phyloP scores from a whole-genome alignment of 2,329 filamentous ascomycete genomes.

The Aspergillus viridinutans region DNA sequence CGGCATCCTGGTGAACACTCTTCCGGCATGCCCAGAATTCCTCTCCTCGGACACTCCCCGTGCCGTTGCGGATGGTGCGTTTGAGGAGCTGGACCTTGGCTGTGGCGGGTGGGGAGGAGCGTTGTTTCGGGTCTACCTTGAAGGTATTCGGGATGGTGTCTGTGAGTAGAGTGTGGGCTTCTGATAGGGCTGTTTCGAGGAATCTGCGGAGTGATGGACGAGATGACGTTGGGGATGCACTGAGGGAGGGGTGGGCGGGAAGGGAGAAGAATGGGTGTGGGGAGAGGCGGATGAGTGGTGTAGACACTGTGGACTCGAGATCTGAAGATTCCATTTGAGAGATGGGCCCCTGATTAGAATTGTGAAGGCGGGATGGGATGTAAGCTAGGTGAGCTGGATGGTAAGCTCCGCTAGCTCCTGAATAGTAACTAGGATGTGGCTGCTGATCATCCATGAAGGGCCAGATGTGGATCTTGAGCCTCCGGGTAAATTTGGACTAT shows the following conservation, averaged over 20 bases:
- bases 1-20: constrained; percentile 31
- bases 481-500: neutral
- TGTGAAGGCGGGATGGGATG: neutral
- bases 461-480: neutral
- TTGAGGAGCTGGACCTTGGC: constrained; percentile 28
- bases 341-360: neutral
- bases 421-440: too few species aligned
- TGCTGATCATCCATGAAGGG: too few species aligned
- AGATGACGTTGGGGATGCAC: constrained; percentile 1
- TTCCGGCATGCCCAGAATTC: constrained; percentile 42
- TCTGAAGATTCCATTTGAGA: neutral
- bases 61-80: neutral
- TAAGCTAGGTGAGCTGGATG: too few species aligned
- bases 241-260: constrained; percentile 27
- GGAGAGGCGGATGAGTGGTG: constrained; percentile 20
- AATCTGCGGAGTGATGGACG: constrained; percentile 20
- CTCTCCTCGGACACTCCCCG: too few species aligned
- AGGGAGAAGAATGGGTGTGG: constrained; percentile 27
- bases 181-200: constrained; percentile 20
- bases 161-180: constrained; percentile 25
- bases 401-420: too few species aligned
- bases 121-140: constrained; percentile 22
- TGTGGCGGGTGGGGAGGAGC: constrained; percentile 24
- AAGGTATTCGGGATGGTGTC: constrained; percentile 25
- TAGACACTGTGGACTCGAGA: neutral